Percentiles rank a stretch among this genome's conserved stretches.
phyloP scores from a whole-genome alignment of 805 yeast genomes.

The Kuraishia hungarica region DNA sequence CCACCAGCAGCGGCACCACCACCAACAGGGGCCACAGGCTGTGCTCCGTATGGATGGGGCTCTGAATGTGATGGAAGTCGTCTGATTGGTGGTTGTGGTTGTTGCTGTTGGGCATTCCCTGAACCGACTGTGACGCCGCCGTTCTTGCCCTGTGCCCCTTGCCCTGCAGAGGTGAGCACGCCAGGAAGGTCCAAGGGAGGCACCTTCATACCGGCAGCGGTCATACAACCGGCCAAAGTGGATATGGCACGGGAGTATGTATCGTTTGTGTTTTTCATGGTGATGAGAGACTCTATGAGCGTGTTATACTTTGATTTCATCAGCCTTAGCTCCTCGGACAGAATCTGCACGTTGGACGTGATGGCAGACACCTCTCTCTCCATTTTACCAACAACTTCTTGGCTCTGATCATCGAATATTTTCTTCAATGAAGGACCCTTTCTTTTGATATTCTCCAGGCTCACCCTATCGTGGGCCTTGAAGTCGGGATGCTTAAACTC shows the following conservation, averaged over 20 bases:
- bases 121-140: background rate
- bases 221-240: constrained; percentile 37
- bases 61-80: background rate
- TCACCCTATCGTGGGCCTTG: constrained; percentile 63
- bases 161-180: background rate
- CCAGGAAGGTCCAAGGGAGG: constrained; percentile 54
- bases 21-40: background rate
- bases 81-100: background rate
- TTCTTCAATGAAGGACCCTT: constrained; percentile 61
- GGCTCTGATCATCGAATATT: constrained; percentile 12
- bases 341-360: constrained; percentile 23
- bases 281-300: constrained; percentile 50
- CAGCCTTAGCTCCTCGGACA: constrained; percentile 27
- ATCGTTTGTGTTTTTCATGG: constrained; percentile 49
- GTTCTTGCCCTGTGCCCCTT: background rate
- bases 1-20: background rate
- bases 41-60: background rate
- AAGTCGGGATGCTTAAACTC: constrained; percentile 92
- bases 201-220: constrained; percentile 56
- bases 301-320: constrained; percentile 55
- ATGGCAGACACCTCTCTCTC: constrained; percentile 18
- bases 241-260: constrained; percentile 44
- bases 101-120: background rate
- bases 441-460: constrained; percentile 79
- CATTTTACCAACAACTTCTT: constrained; percentile 20